Evolutionary conservation across 2,329 filamentous ascomycete genomes (phyloP), one percentile per base, ranked within the genome.

Genomic region (Epichloe brachyelytri): DNA sequence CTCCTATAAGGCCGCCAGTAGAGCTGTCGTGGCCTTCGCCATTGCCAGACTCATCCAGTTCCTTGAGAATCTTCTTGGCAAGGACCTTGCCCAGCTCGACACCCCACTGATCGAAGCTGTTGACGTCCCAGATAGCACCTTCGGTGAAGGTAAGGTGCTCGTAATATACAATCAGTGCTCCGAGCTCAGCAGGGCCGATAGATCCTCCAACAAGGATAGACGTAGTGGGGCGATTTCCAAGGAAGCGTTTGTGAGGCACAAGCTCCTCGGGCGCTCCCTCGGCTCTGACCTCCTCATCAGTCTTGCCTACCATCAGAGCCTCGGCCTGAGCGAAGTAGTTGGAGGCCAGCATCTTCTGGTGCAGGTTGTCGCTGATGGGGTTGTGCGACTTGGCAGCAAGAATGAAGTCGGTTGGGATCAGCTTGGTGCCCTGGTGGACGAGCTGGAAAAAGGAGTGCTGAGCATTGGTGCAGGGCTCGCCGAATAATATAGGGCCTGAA

Each of bases 391-490:
- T 81, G 57, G 88, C 90, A 39, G 93, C 93, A 61, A 98, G 76
- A 73, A 98, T 94, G 76, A 98, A 98, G 73, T 98, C 93, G 60
- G 91, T 85, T 15, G 93, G 93, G 66, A 98, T 97, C 64, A 98
- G 83, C 81, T 97, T 97, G 62, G 93, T 98, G 63, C 93, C 93
- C 72, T 98, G 93, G 78, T 98, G 93, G 53, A 98, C 83, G 46
- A 98, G 85, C 79, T 98, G 93, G 85, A 95, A 98, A 83, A 98
- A 98, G 55, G 93, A 97, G 80, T 98, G 93, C 76, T 98, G 93
- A 43, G 93, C 93, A 68, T 98, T 98, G 69, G 93, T 98, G 71
- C 89, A 94, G 50, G 93, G 93, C 78, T 98, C 93, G 65, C 93
- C 93, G 67, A 98, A 98, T 56, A 98, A 76, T 66, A 98, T 91